Evolutionary conservation across 345 rosid species (phyloP), one percentile per base, ranked within the genome.

Genomic region (Camelina neglecta): DNA sequence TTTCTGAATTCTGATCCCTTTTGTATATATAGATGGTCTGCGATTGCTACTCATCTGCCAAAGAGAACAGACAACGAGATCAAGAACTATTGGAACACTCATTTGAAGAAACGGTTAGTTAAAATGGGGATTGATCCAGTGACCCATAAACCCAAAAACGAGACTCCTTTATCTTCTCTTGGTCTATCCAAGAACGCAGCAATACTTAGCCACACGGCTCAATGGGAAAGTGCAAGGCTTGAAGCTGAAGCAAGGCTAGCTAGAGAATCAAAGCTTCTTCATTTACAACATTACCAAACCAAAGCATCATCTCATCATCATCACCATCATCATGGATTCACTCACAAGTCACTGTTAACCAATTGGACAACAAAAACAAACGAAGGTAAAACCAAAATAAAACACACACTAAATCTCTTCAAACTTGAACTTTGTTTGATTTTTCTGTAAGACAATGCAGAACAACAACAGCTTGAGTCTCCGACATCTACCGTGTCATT

Each of bases 181-280:
- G 93, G 87, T 49, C 75, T 82, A 16, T 79, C 89, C 67, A 90
- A 90, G 82, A 83, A 86, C 60, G 86, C 88, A 16, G 90, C 93
- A 4, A 87, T 87, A 47, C 88, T 90, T 23, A 90, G 93, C 75
- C 98, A 93, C 83, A 87, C 88, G 86, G 98, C 96, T 78, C 98
- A 93, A 45, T 93, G 98, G 98, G 98, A 93, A 62, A 90, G 93
- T 67, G 98, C 98, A 49, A 60, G 98, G 18, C 89, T 93, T 3
- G 96, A 93, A 84, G 98, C 98, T 23, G 96, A 92, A 69, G 97
- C 94, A 21, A 77, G 98, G 18, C 71, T 93, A 29, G 96, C 86
- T 41, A 72, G 93, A 74, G 98, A 93, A 73, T 91, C 97, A 10
- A 91, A 87, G 81, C 83, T 94, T 15, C 85, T 81, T 66, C 82